phyloP scores from a whole-genome alignment of 305 asterid genomes.

The Ajuga reptans region DNA sequence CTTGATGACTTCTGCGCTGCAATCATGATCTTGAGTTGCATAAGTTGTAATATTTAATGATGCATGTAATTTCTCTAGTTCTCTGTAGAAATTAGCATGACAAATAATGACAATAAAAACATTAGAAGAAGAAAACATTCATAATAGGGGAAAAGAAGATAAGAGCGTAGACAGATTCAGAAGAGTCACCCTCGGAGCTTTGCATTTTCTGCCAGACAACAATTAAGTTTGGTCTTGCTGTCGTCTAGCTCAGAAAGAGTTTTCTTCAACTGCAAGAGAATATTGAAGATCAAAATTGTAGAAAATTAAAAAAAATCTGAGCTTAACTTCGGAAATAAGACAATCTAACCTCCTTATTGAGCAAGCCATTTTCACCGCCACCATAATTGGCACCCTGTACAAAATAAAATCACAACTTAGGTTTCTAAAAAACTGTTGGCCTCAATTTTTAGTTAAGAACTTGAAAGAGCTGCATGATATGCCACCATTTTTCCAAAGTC shows the following conservation, averaged over 20 bases:
- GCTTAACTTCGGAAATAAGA: constrained; percentile 14
- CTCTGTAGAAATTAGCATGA: constrained; percentile 35
- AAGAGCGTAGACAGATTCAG: background rate
- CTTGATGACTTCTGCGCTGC: constrained; percentile 55
- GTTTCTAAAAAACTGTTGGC: constrained; percentile 17
- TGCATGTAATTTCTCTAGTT: constrained; percentile 46
- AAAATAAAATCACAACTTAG: constrained; percentile 15
- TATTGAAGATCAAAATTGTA: constrained; percentile 17
- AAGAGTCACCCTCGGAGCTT: constrained; percentile 54
- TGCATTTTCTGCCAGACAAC: constrained; percentile 63
- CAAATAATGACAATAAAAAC: too few species aligned
- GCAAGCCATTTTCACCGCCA: constrained; percentile 34
- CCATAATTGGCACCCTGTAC: constrained; percentile 38
- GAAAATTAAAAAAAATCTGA: constrained; percentile 1
- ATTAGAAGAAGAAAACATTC: background rate
- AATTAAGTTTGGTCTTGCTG: constrained; percentile 49
- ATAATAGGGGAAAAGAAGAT: constrained; percentile 12
- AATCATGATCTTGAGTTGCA: constrained; percentile 36
- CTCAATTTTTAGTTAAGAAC: constrained; percentile 3
- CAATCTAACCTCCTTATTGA: constrained; percentile 50
- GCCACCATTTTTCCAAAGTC: constrained; percentile 33
- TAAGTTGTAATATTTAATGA: constrained; percentile 30
- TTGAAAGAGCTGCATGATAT: constrained; percentile 31
- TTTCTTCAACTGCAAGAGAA: constrained; percentile 47
- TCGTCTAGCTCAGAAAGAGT: constrained; percentile 61